A percentile compares a stretch with the other conserved stretches of the same genome.
Evolutionary conservation across 2,329 filamentous ascomycete genomes (phyloP).

Genomic region (Leptographium lundbergii): DNA sequence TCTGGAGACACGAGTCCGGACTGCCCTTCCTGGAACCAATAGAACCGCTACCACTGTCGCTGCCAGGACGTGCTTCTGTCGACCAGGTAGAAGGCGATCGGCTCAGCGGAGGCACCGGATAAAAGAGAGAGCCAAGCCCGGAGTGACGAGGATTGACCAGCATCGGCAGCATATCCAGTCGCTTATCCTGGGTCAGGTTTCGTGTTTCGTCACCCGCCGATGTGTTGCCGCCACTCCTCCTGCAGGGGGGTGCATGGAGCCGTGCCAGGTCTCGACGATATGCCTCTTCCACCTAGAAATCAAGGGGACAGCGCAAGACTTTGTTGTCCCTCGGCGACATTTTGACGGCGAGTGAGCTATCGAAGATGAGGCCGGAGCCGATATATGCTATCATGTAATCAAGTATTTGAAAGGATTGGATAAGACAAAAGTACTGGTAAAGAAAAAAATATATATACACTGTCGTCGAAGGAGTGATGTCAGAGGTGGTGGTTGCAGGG

Average conservation of each 20-base stretch:
- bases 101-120: background rate
- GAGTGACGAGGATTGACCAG: background rate
- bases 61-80: background rate
- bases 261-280: background rate
- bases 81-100: background rate
- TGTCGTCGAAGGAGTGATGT: background rate
- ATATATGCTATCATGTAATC: background rate
- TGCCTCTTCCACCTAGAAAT: background rate
- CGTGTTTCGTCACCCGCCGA: background rate
- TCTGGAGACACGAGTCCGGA: background rate
- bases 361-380: background rate
- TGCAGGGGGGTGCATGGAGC: background rate
- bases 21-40: background rate
- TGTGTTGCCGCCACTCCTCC: background rate
- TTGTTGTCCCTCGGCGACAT: background rate
- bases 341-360: background rate
- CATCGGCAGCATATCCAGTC: background rate
- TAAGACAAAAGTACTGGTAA: background rate
- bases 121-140: background rate
- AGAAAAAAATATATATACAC: background rate
- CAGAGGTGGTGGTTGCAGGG: background rate
- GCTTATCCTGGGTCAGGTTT: background rate
- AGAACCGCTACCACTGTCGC: background rate
- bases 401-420: background rate
- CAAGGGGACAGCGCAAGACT: background rate